Percentiles rank a stretch among this genome's conserved stretches.
Evolutionary conservation across 768 basidiomycete species (phyloP).

Genomic region (Termitomyces heimii): DNA sequence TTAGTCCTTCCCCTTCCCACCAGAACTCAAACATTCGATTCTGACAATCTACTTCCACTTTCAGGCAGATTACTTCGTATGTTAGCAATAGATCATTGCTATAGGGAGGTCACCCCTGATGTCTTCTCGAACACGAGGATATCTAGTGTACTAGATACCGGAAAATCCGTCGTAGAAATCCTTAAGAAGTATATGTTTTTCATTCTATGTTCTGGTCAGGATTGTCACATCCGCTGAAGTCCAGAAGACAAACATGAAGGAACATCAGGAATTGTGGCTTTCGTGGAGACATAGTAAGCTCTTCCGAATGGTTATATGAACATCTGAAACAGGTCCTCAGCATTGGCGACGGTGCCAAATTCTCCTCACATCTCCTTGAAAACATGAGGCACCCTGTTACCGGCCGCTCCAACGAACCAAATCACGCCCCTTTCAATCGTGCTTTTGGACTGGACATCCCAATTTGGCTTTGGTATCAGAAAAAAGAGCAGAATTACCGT

Average conservation of each 20-base stretch:
- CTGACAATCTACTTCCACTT: too few relatives aligned
- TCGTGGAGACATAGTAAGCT: constrained; percentile 19
- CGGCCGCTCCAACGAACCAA: constrained; percentile 13
- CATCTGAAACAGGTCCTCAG: constrained; percentile 6
- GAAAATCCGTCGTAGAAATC: too few relatives aligned
- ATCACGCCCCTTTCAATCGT: constrained; percentile 9
- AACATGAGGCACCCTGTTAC: constrained; percentile 17
- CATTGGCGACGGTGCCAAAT: constrained; percentile 17
- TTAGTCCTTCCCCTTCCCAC: constrained; percentile 11
- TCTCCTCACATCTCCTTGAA: constrained; percentile 21
- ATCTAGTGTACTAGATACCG: too few relatives aligned
- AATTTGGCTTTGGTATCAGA: background rate
- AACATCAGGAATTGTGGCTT: too few relatives aligned
- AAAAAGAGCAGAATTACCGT: background rate
- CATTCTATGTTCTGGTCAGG: background rate
- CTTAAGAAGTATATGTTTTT: too few relatives aligned
- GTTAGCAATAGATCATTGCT: too few relatives aligned
- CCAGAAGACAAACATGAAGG: too few relatives aligned
- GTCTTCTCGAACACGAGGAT: too few relatives aligned
- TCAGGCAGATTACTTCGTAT: too few relatives aligned
- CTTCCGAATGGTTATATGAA: background rate
- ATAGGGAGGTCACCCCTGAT: too few relatives aligned
- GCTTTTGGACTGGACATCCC: background rate
- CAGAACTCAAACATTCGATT: background rate
- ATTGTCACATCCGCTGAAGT: constrained; percentile 4